phyloP scores from a whole-genome alignment of 208 protist species.

The Trypanosoma conorhini region DNA sequence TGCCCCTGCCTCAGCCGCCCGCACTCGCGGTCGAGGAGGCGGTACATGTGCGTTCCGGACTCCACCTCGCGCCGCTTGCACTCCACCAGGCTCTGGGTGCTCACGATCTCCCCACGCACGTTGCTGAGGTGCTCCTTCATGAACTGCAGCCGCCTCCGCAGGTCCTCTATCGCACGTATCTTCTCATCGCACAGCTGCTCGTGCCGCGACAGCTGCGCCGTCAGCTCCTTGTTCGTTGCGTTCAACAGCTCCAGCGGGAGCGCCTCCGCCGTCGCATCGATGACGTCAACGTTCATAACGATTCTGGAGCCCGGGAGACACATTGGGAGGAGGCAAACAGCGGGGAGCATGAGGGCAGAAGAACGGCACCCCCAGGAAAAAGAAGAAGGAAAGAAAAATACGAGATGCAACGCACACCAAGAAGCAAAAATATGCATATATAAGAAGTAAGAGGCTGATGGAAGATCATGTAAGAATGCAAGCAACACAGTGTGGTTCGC shows the following conservation, averaged over 20 bases:
- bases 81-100: constrained; percentile 87
- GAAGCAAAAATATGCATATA: no score
- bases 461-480: no score
- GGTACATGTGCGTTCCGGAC: constrained; percentile 91
- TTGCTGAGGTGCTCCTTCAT: constrained; percentile 93
- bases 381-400: not conserved
- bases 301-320: not conserved
- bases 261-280: constrained; percentile 81
- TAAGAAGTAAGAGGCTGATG: no score
- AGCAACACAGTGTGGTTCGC: no score
- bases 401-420: not conserved
- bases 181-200: constrained; percentile 66
- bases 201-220: constrained; percentile 71
- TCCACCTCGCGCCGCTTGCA: constrained; percentile 91
- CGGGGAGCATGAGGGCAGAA: not conserved
- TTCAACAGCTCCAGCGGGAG: constrained; percentile 86
- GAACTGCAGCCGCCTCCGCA: constrained; percentile 80
- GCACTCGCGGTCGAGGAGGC: constrained; percentile 86
- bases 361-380: not conserved
- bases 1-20: constrained; percentile 67
- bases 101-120: constrained; percentile 85
- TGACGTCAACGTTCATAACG: constrained; percentile 58
- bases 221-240: constrained; percentile 85
- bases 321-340: not conserved
- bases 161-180: constrained; percentile 60